Base-by-base conservation (phyloP, 805 yeast species). In the Suhomyces canberraensis region DNA sequence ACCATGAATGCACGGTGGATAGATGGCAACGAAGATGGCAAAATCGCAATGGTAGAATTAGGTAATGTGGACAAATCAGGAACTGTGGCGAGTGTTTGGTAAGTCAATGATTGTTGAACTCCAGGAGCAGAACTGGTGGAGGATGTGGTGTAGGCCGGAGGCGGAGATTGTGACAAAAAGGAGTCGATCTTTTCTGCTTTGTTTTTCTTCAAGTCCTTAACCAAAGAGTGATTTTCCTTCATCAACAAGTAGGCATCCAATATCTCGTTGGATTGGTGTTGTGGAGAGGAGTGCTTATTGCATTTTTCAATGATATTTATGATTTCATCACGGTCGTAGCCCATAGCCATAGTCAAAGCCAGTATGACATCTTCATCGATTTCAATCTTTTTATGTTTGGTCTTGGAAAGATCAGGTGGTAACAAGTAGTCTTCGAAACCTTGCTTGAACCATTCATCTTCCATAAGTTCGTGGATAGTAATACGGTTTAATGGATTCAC, bases 1-100 rank as follows among this genome's bases (percentile, higher is more conserved):
- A 79, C 73, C 98, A 91, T 93, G 54, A 77, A 86, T 1, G 97
- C 97, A 33, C 96, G 73, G 56, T 91, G 98, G 34, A 91, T 86
- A 44, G 91, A 88, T 3, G 98, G 97, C 50, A 93, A 71, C 4
- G 97, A 89, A 3, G 95, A 83, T 5, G 98, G 98, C 42, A 93
- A 66, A 16, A 91, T 86, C 2, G 97, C 95, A 44, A 93, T 90
- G 2, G 95, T 86, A 16, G 93, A 82, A 47, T 79, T 74, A 16
- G 86, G 84, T 31, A 80, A 69, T 11, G 70, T 69, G 7, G 73
- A 65, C 39, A 69, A 60, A 48, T 70, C 73, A 7, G 72, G 73
- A 4, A 66, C 73, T 11, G 69, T 64, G 8, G 73, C 67, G 43
- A 71, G 60, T 4, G 75, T 69, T 50, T 70, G 76, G 48, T 67